A percentile compares a stretch with the other conserved stretches of the same genome.
Conservation (phyloP, 805 yeast species). For the Candida yuanshanica region DNA sequence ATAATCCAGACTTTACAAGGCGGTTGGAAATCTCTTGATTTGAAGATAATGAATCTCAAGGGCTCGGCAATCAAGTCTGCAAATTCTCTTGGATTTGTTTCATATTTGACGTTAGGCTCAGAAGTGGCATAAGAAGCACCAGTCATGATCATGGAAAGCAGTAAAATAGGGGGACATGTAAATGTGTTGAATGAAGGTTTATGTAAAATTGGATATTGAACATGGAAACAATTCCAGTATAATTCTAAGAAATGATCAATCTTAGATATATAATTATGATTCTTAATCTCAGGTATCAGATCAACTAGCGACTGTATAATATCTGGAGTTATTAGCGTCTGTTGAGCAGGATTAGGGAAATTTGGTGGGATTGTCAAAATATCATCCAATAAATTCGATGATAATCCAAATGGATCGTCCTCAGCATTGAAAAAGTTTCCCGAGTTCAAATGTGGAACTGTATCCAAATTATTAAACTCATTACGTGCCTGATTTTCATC, state of each 20-base stretch:
- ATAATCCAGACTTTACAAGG: constrained; percentile 75
- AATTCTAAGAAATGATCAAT: constrained; percentile 22
- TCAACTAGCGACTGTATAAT: constrained; percentile 11
- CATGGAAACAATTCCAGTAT: constrained; percentile 24
- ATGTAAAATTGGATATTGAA: constrained; percentile 46
- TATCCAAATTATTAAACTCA: constrained; percentile 8
- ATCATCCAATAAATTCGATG: constrained; percentile 22
- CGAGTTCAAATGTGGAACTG: constrained; percentile 14
- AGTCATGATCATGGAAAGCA: constrained; percentile 44
- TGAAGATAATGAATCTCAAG: constrained; percentile 63
- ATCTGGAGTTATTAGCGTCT: constrained; percentile 22
- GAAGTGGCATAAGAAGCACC: constrained; percentile 22
- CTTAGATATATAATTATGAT: constrained; percentile 18
- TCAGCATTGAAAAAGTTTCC: constrained; percentile 25
- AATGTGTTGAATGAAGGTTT: constrained; percentile 49
- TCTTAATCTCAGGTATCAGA: constrained; percentile 18
- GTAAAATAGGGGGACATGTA: constrained; percentile 43
- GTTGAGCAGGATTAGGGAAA: constrained; percentile 25
- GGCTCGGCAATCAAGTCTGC: constrained; percentile 39
- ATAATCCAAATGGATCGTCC: constrained; percentile 26
- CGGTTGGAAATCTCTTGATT: constrained; percentile 65
- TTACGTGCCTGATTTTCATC: constrained; percentile 18
- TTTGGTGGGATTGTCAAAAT: constrained; percentile 25
- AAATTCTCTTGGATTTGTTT: constrained; percentile 19
- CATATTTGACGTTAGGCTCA: constrained; percentile 13